phyloP scores from a whole-genome alignment of 129 eudicot species.

The Solidago caesia region DNA sequence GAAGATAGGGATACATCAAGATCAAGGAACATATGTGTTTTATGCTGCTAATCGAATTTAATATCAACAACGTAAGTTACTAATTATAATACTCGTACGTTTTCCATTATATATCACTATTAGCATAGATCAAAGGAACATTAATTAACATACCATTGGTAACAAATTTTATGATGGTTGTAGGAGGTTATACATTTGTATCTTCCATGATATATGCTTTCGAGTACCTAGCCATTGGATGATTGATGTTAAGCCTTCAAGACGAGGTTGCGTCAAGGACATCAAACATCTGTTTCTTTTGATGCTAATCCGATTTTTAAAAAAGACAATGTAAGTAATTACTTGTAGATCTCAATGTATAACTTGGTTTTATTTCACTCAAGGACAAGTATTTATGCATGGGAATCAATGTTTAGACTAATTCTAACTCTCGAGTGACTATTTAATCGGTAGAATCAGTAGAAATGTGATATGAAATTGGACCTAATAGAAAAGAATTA shows the following conservation, averaged over 20 bases:
- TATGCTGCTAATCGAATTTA: constrained; percentile 40
- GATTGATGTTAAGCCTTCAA: constrained; percentile 60
- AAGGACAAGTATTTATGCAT: neutral
- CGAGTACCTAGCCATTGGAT: constrained; percentile 64
- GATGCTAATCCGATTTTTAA: constrained; percentile 35
- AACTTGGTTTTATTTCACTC: constrained; percentile 2
- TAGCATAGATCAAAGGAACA: neutral
- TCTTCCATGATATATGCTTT: constrained; percentile 73
- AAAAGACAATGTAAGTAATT: constrained; percentile 15
- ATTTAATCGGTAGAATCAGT: too few relatives aligned
- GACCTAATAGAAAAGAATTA: too few relatives aligned
- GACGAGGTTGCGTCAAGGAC: constrained; percentile 56
- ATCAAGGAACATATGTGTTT: constrained; percentile 52
- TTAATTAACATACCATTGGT: neutral
- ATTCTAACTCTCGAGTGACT: neutral
- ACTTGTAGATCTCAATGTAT: constrained; percentile 16
- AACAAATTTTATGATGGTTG: constrained; percentile 42
- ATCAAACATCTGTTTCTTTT: constrained; percentile 46
- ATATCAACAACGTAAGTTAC: constrained; percentile 19
- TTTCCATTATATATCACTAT: neutral
- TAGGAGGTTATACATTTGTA: constrained; percentile 61
- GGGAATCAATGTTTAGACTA: constrained; percentile 4
- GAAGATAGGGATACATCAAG: constrained; percentile 71
- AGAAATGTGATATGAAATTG: too few relatives aligned
- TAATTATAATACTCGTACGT: neutral